phyloP scores from a whole-genome alignment of 495 filamentous ascomycete genomes.

The Penicillium herquei region DNA sequence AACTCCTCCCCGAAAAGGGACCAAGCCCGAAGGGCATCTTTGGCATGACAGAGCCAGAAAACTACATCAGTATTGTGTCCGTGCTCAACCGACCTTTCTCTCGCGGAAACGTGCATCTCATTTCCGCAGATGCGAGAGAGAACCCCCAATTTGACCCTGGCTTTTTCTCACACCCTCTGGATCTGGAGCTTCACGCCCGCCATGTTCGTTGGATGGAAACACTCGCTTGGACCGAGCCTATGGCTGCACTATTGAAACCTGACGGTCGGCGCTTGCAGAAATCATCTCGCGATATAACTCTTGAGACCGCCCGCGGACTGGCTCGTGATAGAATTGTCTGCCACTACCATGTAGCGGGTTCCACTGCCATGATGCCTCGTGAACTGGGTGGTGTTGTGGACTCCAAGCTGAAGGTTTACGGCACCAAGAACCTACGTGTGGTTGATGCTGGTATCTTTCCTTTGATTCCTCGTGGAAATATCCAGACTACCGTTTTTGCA shows the following conservation, averaged over 20 bases:
- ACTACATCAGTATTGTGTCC: not conserved
- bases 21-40: slow-evolving; percentile 1
- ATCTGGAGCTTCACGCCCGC: slow-evolving; percentile 32
- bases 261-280: slow-evolving; percentile 19
- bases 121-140: slow-evolving; percentile 6
- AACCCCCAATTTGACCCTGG: slow-evolving; percentile 19
- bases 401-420: slow-evolving; percentile 43
- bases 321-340: slow-evolving; percentile 6
- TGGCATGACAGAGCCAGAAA: not conserved
- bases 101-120: slow-evolving; percentile 23
- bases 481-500: slow-evolving; percentile 52
- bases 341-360: slow-evolving; percentile 41
- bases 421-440: slow-evolving; percentile 48
- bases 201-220: slow-evolving; percentile 10
- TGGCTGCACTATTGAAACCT: slow-evolving; percentile 8
- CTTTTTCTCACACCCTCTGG: slow-evolving; percentile 24
- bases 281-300: slow-evolving; percentile 12
- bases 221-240: slow-evolving; percentile 41
- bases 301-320: slow-evolving; percentile 1
- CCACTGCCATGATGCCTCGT: slow-evolving; percentile 35
- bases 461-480: slow-evolving; percentile 48
- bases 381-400: slow-evolving; percentile 55
- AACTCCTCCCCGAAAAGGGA: not conserved
- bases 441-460: slow-evolving; percentile 55
- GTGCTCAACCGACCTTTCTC: slow-evolving; percentile 22